Conservation (phyloP, 148 eudicot genomes). For the Camellia lanceoleosa region DNA sequence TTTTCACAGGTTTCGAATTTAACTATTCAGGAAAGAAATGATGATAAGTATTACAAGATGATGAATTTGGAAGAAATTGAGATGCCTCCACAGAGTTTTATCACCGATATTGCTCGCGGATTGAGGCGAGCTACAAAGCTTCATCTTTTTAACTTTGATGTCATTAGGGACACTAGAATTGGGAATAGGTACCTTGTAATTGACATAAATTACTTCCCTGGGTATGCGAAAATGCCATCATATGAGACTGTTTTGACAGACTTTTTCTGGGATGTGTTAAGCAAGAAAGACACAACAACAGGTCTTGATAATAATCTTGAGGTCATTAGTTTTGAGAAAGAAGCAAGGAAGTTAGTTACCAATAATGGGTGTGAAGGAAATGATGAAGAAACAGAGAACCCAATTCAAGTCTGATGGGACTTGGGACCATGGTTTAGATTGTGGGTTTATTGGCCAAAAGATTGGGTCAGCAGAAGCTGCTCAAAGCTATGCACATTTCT, state of each 20-base stretch:
- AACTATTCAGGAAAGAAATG: conserved; percentile 36
- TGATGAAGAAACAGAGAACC: conserved; percentile 22
- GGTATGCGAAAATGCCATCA: conserved; percentile 79
- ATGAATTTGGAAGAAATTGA: conserved; percentile 52
- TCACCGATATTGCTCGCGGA: conserved; percentile 46
- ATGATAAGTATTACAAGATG: conserved; percentile 47
- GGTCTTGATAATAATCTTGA: conserved; percentile 13
- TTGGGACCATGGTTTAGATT: background rate
- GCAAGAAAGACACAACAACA: conserved; percentile 14
- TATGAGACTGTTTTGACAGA: conserved; percentile 65
- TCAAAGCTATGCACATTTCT: conserved; percentile 18
- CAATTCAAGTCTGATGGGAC: conserved; percentile 23
- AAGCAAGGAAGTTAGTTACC: conserved; percentile 25
- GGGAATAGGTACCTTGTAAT: conserved; percentile 78
- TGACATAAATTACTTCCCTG: conserved; percentile 91
- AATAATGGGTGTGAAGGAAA: conserved; percentile 24
- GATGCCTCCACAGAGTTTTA: conserved; percentile 57
- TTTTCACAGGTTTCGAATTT: conserved; percentile 76
- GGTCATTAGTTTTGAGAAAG: conserved; percentile 14
- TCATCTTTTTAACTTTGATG: conserved; percentile 67
- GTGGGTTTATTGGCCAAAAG: conserved; percentile 11
- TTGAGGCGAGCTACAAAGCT: conserved; percentile 47
- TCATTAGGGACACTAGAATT: conserved; percentile 57
- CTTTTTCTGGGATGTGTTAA: conserved; percentile 65
- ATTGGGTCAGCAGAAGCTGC: conserved; percentile 12